phyloP scores from a whole-genome alignment of 306 rosid species.

The Cucumis sativus region Cucumber_9930_V3 NC_026657.2:12672001-12672500 shows the following conservation, averaged over 20 bases:
- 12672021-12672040: constrained; percentile 82
- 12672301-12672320: constrained; percentile 60
- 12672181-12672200: constrained; percentile 58
- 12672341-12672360: constrained; percentile 62
- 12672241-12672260: constrained; percentile 78
- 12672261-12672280: constrained; percentile 56
- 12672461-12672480: constrained; percentile 59
- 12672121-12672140: constrained; percentile 77
- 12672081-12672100: constrained; percentile 70
- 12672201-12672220: constrained; percentile 55
- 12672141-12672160: constrained; percentile 86
- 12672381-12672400: constrained; percentile 62
- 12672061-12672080: constrained; percentile 62
- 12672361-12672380: constrained; percentile 60
- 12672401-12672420: constrained; percentile 56
- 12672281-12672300: constrained; percentile 71
- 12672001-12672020: constrained; percentile 61
- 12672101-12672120: constrained; percentile 66
- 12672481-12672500: constrained; percentile 80
- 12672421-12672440: constrained; percentile 74
- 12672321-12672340: constrained; percentile 48
- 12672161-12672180: constrained; percentile 77
- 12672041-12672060: constrained; percentile 93
- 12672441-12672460: constrained; percentile 77
- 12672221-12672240: constrained; percentile 97